These are phyloP conservation scores for Aureobasidium subglaciale DNA, from an alignment of 2,329 filamentous ascomycete genomes.

Conservation along the genomic window DNA sequence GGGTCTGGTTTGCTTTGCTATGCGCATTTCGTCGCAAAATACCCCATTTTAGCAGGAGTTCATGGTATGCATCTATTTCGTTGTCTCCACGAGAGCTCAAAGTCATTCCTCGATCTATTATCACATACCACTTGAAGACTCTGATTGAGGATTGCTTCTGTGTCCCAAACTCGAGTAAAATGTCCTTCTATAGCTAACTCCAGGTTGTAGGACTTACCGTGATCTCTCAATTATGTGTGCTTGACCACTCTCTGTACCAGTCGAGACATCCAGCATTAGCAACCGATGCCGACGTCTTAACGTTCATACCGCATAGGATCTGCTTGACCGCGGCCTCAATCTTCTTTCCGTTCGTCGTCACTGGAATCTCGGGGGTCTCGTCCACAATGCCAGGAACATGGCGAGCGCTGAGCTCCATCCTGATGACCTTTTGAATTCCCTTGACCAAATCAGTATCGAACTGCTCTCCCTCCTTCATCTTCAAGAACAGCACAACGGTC, in stretches of 20 bases:
- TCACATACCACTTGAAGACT: too few relatives aligned
- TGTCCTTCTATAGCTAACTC: background rate
- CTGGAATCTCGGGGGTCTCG: constrained; percentile 77
- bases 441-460: constrained; percentile 56
- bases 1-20: background rate
- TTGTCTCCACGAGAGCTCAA: too few relatives aligned
- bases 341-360: constrained; percentile 95
- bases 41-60: constrained; percentile 5
- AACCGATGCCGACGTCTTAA: constrained; percentile 89
- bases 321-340: constrained; percentile 96
- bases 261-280: constrained; percentile 81
- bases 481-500: constrained; percentile 81
- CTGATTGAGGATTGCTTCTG: too few relatives aligned
- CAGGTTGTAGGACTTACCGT: too few relatives aligned
- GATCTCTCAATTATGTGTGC: constrained; percentile 32
- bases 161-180: too few relatives aligned
- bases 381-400: constrained; percentile 84
- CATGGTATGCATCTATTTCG: constrained; percentile 8
- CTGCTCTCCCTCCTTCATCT: constrained; percentile 54
- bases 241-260: constrained; percentile 79
- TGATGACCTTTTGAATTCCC: constrained; percentile 61
- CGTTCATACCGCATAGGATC: constrained; percentile 77
- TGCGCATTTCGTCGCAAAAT: background rate
- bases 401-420: constrained; percentile 72
- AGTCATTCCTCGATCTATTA: too few relatives aligned